Base-by-base conservation (phyloP, 2,329 filamentous ascomycete species). In the Xylaria sp. region DNA sequence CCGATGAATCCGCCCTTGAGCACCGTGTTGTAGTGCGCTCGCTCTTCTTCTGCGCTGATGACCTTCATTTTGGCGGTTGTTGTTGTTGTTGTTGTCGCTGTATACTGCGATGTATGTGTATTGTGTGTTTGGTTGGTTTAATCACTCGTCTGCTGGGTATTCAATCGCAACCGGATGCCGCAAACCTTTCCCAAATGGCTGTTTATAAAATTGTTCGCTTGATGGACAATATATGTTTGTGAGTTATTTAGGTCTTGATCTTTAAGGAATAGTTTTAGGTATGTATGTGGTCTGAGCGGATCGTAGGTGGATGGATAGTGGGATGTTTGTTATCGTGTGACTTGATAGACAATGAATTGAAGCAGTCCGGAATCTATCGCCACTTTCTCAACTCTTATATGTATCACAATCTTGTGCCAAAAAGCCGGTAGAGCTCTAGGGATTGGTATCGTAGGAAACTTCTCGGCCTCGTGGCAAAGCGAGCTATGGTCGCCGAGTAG, bases 11-110 rank as follows among this genome's bases (percentile, higher is more conserved):
- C 95, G 73, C 94, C 94, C 79, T 89, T 90, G 74, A 98, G 78
- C 69, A 97, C 96, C 68, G 87, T 84, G 79, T 85, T 83, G 88
- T 97, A 97, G 87, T 98, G 94, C 62, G 88, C 92, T 69, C 85
- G 80, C 83, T 98, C 94, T 84, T 98, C 93, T 88, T 98, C 93
- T 80, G 95, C 93, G 76, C 92, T 97, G 79, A 98, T 87, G 78
- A 98, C 85, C 91, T 98, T 98, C 96, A 98, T 99, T 71, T 59
- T 85, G 81, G 75, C 72, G 73, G 34, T 3, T 24, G 56, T 34
- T 11, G 72, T 69, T 45, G 56, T 55, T 17, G 24, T 17, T 64
- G 11, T 53, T 24, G 36, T 19, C 27, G 19, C 11, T 50, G 42
- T 54, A 14, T 56, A 8, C 45, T 61, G 51, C 17, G 58, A 19